Conservation (phyloP, 1,284 basidiomycete genomes). For the Phenoliferia sp. region DNA sequence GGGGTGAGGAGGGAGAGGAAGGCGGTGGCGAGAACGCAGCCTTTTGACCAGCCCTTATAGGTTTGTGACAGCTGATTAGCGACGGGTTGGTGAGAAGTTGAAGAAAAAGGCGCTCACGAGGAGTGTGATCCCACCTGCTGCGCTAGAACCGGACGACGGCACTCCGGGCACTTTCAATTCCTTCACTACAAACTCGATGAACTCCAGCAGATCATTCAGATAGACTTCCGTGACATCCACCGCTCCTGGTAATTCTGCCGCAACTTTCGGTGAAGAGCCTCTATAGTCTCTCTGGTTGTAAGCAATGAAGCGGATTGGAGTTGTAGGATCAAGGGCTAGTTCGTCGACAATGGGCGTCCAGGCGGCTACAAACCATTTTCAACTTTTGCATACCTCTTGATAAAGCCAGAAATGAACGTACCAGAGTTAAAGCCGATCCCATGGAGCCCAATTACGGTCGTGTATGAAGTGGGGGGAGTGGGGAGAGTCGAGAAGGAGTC, state of each 20-base stretch:
- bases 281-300: constrained; percentile 26
- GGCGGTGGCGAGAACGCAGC: constrained; percentile 15
- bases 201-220: constrained; percentile 16
- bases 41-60: constrained; percentile 27
- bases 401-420: constrained; percentile 4
- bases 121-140: constrained; percentile 14
- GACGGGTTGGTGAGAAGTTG: neutral
- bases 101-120: constrained; percentile 2
- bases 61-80: neutral
- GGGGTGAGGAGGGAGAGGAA: constrained; percentile 20
- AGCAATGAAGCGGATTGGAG: constrained; percentile 23
- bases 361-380: constrained; percentile 9
- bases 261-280: constrained; percentile 10
- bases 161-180: constrained; percentile 8
- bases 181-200: constrained; percentile 11
- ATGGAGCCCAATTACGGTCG: constrained; percentile 22
- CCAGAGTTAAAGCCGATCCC: constrained; percentile 29
- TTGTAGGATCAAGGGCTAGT: constrained; percentile 3
- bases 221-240: constrained; percentile 17
- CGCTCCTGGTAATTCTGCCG: neutral
- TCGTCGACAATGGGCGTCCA: constrained; percentile 19
- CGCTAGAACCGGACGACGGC: neutral
- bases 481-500: constrained; percentile 12
- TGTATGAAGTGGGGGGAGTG: neutral
- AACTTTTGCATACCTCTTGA: too few species aligned